Evolutionary conservation across 306 rosid genomes (phyloP).

Genomic region (Prunus mira): DNA sequence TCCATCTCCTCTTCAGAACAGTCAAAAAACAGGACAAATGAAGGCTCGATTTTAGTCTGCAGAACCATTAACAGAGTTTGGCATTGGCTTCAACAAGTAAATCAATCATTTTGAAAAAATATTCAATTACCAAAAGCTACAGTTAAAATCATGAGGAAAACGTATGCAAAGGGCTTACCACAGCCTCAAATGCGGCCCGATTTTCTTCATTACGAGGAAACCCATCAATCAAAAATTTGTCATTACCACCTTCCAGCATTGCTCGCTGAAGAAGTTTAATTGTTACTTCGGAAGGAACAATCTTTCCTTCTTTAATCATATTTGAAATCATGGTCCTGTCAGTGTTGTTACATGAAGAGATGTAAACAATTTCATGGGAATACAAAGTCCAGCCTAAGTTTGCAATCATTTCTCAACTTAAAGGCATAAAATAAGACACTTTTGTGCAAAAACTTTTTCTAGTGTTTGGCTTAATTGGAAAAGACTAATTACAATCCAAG

Average conservation of each 20-base stretch:
- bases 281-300: slow-evolving; percentile 95
- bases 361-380: not conserved
- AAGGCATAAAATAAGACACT: not conserved
- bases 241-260: slow-evolving; percentile 68
- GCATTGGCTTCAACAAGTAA: not conserved
- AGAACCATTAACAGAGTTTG: slow-evolving; percentile 24
- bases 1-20: slow-evolving; percentile 94
- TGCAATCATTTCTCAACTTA: not conserved
- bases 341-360: slow-evolving; percentile 9
- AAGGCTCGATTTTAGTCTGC: slow-evolving; percentile 90
- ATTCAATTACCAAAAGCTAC: not conserved
- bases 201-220: slow-evolving; percentile 99
- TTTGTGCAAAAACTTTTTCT: not conserved
- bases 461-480: not conserved
- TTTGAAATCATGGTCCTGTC: slow-evolving; percentile 89
- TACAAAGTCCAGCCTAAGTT: not conserved
- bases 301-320: slow-evolving; percentile 93
- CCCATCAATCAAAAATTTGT: slow-evolving; percentile 96
- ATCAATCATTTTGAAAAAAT: slow-evolving; percentile 10
- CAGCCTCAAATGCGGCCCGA: slow-evolving; percentile 95
- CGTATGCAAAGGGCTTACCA: slow-evolving; percentile 44
- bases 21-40: slow-evolving; percentile 77
- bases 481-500: not conserved
- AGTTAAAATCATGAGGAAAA: not conserved
- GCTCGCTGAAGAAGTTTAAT: slow-evolving; percentile 87